Evolutionary conservation across 1,139 yeast genomes (phyloP), one percentile per base, ranked within the genome.

Genomic region (Scheffersomyces insectosa): DNA sequence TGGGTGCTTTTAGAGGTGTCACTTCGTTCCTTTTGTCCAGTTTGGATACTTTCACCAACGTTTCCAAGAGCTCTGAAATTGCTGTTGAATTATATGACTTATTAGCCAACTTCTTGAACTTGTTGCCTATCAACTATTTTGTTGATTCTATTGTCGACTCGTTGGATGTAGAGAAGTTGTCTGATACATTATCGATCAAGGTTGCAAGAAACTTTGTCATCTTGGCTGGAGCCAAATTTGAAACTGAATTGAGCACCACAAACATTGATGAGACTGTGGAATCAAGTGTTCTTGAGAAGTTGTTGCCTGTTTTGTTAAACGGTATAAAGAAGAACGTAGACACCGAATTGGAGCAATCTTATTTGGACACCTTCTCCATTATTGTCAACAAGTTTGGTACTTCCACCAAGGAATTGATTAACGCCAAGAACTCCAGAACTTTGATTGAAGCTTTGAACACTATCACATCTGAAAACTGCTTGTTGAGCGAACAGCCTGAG

Each of bases 121-220:
- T 89, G 48, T 71, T 91, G 44, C 97, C 98, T 27, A 78, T 90
- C 52, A 76, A 75, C 45, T 78, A 82, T 52, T 90, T 88, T 59
- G 83, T 87, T 33, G 72, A 75, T 27, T 81, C 95, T 2, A 75
- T 86, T 28, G 62, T 79, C n/a, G 77, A 76, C 23, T 72, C 87
- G 10, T 68, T 84, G 45, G 75, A 75, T 33, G 68, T 80, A 30
- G 72, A 72, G 36, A 70, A 72, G 43, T 59, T 72, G 32, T 51
- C 63, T 5, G 75, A 68, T 47, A 48, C 62, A 1, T 54, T 66
- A 38, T 62, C 74, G 2, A 60, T 69, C 36, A 68, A 62, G 44
- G 64, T 79, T 38, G 76, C 78, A 32, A 70, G 71, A 46, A 83
- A 82, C 54, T 68, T 85, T 49, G 80, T 85, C 8, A 58, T 75